phyloP scores from a whole-genome alignment of 345 rosid species.

The Linum usitatissimum region DNA sequence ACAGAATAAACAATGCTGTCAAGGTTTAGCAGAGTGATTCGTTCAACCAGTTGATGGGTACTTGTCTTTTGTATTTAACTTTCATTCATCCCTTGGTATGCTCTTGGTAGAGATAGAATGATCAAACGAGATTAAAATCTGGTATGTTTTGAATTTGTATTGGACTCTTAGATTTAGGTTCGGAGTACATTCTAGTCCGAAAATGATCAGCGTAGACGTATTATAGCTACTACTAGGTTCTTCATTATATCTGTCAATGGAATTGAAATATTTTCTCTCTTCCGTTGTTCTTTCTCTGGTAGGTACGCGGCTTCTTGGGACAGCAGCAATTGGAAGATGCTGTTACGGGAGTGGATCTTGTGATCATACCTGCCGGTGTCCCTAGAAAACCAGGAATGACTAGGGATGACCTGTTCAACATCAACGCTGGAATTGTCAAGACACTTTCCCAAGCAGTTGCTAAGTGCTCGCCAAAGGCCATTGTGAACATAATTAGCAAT shows the following conservation, averaged over 20 bases:
- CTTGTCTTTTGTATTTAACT: too few relatives aligned
- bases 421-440: slow-evolving; percentile 89
- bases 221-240: background rate
- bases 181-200: too few relatives aligned
- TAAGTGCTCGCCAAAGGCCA: slow-evolving; percentile 68
- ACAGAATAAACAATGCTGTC: background rate
- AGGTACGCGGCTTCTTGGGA: slow-evolving; percentile 97
- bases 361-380: slow-evolving; percentile 90
- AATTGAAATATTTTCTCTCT: background rate
- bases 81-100: too few relatives aligned
- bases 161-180: too few relatives aligned
- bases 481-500: slow-evolving; percentile 83
- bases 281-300: background rate
- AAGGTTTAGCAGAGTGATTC: background rate
- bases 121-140: too few relatives aligned
- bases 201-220: too few relatives aligned
- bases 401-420: slow-evolving; percentile 92
- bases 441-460: slow-evolving; percentile 83
- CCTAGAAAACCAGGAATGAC: slow-evolving; percentile 99
- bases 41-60: background rate
- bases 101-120: too few relatives aligned
- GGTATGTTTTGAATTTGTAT: too few relatives aligned
- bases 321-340: slow-evolving; percentile 74
- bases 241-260: background rate
- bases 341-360: slow-evolving; percentile 82